Evolutionary conservation across 345 rosid species (phyloP), one percentile per base, ranked within the genome.

Genomic region (Pugionium cornutum): DNA sequence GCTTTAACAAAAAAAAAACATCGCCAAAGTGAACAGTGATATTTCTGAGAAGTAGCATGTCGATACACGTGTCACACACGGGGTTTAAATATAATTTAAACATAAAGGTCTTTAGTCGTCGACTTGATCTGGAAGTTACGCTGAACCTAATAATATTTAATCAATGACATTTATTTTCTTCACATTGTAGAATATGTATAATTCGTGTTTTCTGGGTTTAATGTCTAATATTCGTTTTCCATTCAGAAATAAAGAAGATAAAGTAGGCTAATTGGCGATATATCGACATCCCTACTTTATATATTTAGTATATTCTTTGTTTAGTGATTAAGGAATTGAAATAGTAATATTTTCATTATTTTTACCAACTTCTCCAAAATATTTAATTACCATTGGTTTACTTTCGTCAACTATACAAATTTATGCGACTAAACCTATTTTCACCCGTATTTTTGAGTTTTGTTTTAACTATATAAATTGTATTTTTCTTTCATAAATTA

Each of bases 201-300:
- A 40, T 25, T 4, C 34, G 58, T 58, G 1, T 11, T 5, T 10
- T 28, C 27, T 53, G 73, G 35, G 66, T 59, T 50, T 59, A 43
- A 6, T 69, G 52, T 60, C 53, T 51, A 69, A 50, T 59, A 68
- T 27, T 8, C 44, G 59, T 42, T 57, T 33, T 35, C 6, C 64
- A 56, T 7, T 46, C 4, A 0, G 2, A 39, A 33, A 1, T 11
- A 42, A 40, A 51, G 4, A 43, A 7, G 18, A 32, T 7, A 44
- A 1, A 62, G 60, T 60, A 9, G 67, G 74, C 60, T 4, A 3
- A 31, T 34, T 31, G 57, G 64, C 36, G 18, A 36, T 67, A 42
- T 47, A 69, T 52, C 67, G 61, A 69, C 67, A 61, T 61, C 47
- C 67, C 67, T 52, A 35, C 61, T 18, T 69, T 26, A 10, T 29